Base-by-base conservation (phyloP, 2,329 filamentous ascomycete species). In the Venturiaceae sp. region DNA sequence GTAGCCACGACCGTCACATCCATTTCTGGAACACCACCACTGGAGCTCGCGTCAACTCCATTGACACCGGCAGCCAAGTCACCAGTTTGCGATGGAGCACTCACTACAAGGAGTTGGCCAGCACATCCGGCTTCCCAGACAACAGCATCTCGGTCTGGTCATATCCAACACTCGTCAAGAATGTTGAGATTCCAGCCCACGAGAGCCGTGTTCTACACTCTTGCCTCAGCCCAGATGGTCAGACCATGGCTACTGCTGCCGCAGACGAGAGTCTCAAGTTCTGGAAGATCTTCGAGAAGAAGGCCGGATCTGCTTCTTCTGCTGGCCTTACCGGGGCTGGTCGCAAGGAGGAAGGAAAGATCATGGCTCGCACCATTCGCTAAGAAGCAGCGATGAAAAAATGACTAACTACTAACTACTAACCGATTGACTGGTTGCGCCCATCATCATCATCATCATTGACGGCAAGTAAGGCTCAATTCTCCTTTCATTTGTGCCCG, bases 1-100 rank as follows among this genome's bases (percentile, higher is more conserved):
- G 94, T 65, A 95, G 90, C 46, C 95, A 96, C 74, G 94, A 99
- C 72, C 88, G 91, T 66, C 89, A 96, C 76, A 99, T 99, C 74
- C 94, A 99, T 80, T 99, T 99, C 83, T 99, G 94, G 94, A 99
- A 99, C 82, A 95, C 92, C 52, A 97, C 94, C 23, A 96, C 92
- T 4, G 94, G 94, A 61, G 92, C 94, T 57, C 89, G 94, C 66
- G 92, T 95, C 77, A 99, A 99, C 85, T 95, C 90, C 82, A 97
- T 99, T 74, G 92, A 97, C 73, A 97, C 94, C 41, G 94, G 94
- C 61, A 96, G 91, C 52, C 94, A 99, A 75, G 95, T 99, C 60
- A 99, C 94, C 65, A 94, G 88, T 66, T 83, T 99, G 59, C 87
- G 91, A 67, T 99, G 94, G 94, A 95, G 90, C 81, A 90, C 91